Conservation (phyloP, 1,139 yeast genomes). For the Yamadazyma sp. region DNA sequence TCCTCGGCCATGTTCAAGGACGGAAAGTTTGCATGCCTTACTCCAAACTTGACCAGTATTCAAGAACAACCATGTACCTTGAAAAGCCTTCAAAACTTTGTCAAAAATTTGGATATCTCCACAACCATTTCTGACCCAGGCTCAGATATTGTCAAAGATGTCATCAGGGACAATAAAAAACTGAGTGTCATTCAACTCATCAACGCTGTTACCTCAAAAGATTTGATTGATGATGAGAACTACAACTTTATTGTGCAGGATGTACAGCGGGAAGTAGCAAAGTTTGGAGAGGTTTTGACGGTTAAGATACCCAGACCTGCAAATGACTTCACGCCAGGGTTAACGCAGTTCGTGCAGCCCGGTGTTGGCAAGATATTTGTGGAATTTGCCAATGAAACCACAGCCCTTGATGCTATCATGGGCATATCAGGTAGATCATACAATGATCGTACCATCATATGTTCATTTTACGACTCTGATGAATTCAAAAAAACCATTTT, state of each 20-base stretch:
- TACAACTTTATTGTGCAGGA: conserved; percentile 54
- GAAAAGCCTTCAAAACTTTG: conserved; percentile 31
- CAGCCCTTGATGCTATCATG: conserved; percentile 58
- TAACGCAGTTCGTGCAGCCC: conserved; percentile 45
- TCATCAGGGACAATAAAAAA: conserved; percentile 27
- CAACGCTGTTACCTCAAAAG: conserved; percentile 66
- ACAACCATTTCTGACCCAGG: conserved; percentile 13
- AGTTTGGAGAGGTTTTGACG: conserved; percentile 53
- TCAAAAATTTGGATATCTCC: conserved; percentile 30
- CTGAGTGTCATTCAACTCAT: conserved; percentile 65
- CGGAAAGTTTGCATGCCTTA: conserved; percentile 36
- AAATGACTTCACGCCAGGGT: conserved; percentile 45
- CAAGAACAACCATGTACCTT: conserved; percentile 38
- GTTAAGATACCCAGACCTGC: conserved; percentile 70
- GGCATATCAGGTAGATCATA: conserved; percentile 69
- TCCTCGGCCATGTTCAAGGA: conserved; percentile 17
- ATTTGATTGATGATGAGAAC: conserved; percentile 52
- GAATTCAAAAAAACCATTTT: conserved; percentile 37
- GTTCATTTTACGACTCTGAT: conserved; percentile 59
- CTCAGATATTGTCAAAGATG: not conserved
- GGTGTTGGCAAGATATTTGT: conserved; percentile 76
- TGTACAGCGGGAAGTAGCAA: conserved; percentile 50
- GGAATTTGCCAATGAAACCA: conserved; percentile 53
- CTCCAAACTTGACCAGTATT: conserved; percentile 29
- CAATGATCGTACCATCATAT: conserved; percentile 68